Percentiles rank a stretch among this genome's conserved stretches.
Evolutionary conservation across 176 grass and related monocot genomes (phyloP).

Genomic region (Phyllostachys edulis): DNA sequence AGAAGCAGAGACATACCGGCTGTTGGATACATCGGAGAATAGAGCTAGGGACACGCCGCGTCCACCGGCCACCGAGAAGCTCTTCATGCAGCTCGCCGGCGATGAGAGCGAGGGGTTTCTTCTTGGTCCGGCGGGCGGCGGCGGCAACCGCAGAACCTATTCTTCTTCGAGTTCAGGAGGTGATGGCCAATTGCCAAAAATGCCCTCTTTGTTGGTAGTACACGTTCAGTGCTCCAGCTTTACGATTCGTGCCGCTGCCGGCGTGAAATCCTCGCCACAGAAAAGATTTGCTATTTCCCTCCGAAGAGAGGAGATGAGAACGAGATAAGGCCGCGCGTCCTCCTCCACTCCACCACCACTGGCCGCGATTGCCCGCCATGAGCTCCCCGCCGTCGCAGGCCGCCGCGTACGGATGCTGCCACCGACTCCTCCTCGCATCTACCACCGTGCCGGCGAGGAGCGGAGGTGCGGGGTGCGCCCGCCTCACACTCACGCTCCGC

Average conservation of each 20-base stretch:
- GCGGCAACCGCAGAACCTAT: neutral
- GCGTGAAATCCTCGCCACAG: neutral
- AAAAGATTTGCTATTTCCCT: constrained; percentile 10
- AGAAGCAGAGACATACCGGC: constrained; percentile 35
- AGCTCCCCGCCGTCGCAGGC: constrained; percentile 15
- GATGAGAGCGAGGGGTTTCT: neutral
- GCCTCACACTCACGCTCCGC: constrained; percentile 22
- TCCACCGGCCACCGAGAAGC: constrained; percentile 44
- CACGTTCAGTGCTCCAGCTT: neutral
- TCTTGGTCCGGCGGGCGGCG: neutral
- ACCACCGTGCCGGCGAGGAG: constrained; percentile 4
- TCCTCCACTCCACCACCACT: constrained; percentile 34
- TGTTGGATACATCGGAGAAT: constrained; percentile 78
- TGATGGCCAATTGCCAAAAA: neutral
- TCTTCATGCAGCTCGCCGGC: constrained; percentile 39
- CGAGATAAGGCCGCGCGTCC: constrained; percentile 38
- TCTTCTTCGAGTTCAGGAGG: neutral
- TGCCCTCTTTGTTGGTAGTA: too few relatives aligned
- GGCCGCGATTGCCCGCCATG: constrained; percentile 34
- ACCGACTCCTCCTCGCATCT: constrained; percentile 31
- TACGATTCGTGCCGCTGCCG: constrained; percentile 20
- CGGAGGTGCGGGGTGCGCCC: neutral
- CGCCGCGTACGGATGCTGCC: constrained; percentile 31
- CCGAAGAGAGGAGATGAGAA: neutral
- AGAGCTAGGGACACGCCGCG: constrained; percentile 57